These are phyloP conservation scores for Rhytidhysteron rufulum DNA, from an alignment of 2,329 filamentous ascomycete species.

Conservation along the genomic window DNA sequence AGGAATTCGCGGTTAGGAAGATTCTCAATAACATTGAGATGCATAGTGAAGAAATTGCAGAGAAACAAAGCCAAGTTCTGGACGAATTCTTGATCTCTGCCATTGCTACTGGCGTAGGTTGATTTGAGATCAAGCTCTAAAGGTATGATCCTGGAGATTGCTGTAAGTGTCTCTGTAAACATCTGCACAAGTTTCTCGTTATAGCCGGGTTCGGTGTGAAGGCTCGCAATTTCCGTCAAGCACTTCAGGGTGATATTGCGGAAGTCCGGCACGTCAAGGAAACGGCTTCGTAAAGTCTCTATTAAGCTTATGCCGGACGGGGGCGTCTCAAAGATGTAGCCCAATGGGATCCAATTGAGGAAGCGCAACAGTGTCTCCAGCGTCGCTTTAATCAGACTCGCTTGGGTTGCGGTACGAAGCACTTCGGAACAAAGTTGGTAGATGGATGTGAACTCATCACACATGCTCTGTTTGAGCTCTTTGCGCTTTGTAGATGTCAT, in stretches of 20 bases:
- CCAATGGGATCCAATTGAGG: conserved; percentile 97
- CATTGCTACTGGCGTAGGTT: conserved; percentile 88
- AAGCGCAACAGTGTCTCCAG: conserved; percentile 93
- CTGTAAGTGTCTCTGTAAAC: conserved; percentile 95
- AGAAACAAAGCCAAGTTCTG: conserved; percentile 95
- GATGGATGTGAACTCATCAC: conserved; percentile 95
- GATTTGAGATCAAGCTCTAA: conserved; percentile 83
- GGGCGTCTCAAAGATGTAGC: conserved; percentile 97
- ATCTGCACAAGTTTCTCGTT: conserved; percentile 95
- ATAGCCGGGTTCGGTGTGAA: conserved; percentile 83
- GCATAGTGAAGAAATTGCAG: conserved; percentile 94
- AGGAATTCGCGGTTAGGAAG: conserved; percentile 93
- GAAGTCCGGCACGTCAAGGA: conserved; percentile 90
- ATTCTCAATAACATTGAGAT: conserved; percentile 89
- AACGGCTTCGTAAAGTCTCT: conserved; percentile 86
- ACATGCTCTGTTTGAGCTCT: conserved; percentile 98
- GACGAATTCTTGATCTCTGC: conserved; percentile 93
- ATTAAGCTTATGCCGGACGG: conserved; percentile 62
- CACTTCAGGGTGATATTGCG: conserved; percentile 96
- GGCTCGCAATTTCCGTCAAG: conserved; percentile 90
- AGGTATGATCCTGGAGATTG: conserved; percentile 90
- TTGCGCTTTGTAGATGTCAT: conserved; percentile 99
- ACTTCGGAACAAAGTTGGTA: conserved; percentile 98
- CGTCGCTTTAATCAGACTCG: conserved; percentile 90
- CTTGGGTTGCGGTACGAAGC: conserved; percentile 80